Evolutionary conservation across 257 asterid genomes (phyloP), one percentile per base, ranked within the genome.

Genomic region (Anisodus tanguticus): DNA sequence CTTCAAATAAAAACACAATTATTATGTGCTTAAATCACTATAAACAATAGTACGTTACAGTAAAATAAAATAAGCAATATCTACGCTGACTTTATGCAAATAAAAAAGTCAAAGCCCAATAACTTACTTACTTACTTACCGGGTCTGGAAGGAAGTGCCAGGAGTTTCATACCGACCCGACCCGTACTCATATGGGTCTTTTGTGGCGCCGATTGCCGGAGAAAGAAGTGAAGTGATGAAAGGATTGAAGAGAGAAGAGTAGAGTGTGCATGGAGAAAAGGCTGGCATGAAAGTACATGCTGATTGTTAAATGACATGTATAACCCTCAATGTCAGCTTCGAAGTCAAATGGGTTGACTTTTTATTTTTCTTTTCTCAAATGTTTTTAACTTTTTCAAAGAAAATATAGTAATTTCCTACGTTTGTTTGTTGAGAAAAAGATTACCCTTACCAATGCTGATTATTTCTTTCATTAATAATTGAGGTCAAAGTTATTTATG

Each of bases 261-360:
- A 72, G 80, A 72, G 80, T 72, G 80, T 72, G 80, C 80, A 47
- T 72, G 80, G 80, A 47, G 59, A 9, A 72, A 19, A 9, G 26
- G 64, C 64, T 17, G 9, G 16, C 3, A 3, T 2, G 17, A 1
- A 31, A n/a, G 15, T 72, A 72, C 81, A 31, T 49, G 81, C 10
- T 74, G 80, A 74, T 1, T 74, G 0, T 1, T 47, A 22, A 74
- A 74, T 74, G 22, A 74, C 81, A 49, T 49, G 49, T 74, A 49
- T 74, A 74, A 43, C 81, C 68, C 62, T 72, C 4, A 3, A 4
- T 47, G 41, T 72, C 80, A 15, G 26, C 0, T 37, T 13, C 3
- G 1, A 68, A 68, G 77, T 68, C 77, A 68, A 68, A 1, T 15
- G 26, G 3, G 3, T 68, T 68, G 77, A 68, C 76, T 15, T 15